Evolutionary conservation across 441 rosid genomes (phyloP), one percentile per base, ranked within the genome.

Genomic region (Lepidium campestre): DNA sequence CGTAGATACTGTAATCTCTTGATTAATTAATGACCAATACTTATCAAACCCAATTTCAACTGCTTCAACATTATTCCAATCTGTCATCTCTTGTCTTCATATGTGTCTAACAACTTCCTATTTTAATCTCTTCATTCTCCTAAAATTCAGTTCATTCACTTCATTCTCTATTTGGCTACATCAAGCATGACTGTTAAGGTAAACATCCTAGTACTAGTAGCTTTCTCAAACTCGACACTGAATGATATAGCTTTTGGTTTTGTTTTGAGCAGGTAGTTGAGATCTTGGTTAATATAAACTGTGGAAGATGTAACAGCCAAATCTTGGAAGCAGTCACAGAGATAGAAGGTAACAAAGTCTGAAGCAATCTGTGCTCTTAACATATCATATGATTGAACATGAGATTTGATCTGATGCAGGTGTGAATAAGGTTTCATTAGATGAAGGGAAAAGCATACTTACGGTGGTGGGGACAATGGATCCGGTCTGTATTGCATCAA

Each of bases 401-500:
- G 45, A 57, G 71, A 40, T 42, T 39, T 32, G 35, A 3, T 47
- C 7, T n/a, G 42, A 37, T 53, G 60, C 56, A 74, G 78, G 78
- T 56, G 78, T 74, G 62, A 48, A 74, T 62, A 65, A 39, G 31
- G 11, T 68, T 0, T 54, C 78, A 40, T 34, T 74, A 49, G 74
- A 74, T 56, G 78, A 62, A 0, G 65, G 40, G 8, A 57, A 63
- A 3, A 74, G 54, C 49, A 6, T 62, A 47, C 78, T 74, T 25
- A 74, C 78, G 1, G 78, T 74, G 49, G 62, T 74, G 10, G 74
- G 78, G 11, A 74, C 78, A 25, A 74, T 74, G 74, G 78, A 74
- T 74, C 78, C 78, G 34, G 15, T 74, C 3, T 74, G 78, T 5
- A 66, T 74, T 10, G 74, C 74, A 18, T 18, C 36, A 18, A 20